These are phyloP conservation scores for Raffaelea ambrosiae DNA, from an alignment of 2,329 filamentous ascomycete genomes.

Conservation along the genomic window DNA sequence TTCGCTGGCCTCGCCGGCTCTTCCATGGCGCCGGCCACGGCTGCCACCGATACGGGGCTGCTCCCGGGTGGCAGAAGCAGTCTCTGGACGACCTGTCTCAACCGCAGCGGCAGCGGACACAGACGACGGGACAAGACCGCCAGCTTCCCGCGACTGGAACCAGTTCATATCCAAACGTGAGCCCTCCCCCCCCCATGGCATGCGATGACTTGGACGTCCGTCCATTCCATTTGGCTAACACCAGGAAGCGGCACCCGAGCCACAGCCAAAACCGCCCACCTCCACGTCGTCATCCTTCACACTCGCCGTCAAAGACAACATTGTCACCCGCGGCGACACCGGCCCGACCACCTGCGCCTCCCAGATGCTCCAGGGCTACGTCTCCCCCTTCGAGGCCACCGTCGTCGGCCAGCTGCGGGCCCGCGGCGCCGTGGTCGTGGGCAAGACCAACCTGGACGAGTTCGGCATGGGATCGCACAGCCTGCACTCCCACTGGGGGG, in stretches of 20 bases:
- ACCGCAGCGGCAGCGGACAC: no score
- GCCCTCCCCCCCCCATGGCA: no score
- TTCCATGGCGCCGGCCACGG: no score
- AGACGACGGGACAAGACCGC: no score
- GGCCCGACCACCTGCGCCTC: conserved; percentile 75
- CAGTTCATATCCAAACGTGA: conserved; percentile 11
- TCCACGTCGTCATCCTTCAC: conserved; percentile 19
- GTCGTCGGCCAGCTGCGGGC: conserved; percentile 59
- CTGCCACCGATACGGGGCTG: no score
- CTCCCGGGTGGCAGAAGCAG: no score
- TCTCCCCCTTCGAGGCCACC: conserved; percentile 72
- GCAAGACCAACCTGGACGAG: conserved; percentile 85
- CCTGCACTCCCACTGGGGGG: conserved; percentile 18
- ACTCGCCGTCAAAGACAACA: conserved; percentile 68
- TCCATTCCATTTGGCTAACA: neutral
- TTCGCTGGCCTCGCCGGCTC: no score
- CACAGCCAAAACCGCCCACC: neutral
- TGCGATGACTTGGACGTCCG: no score
- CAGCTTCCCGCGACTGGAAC: conserved; percentile 13
- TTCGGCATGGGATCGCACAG: conserved; percentile 31
- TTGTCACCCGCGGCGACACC: conserved; percentile 46
- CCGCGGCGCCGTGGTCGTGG: conserved; percentile 54
- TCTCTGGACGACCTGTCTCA: no score
- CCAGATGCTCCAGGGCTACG: conserved; percentile 56
- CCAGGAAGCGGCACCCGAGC: no score